Conservation (phyloP, 495 filamentous ascomycete genomes). For the Tetracladium setigerum region DNA sequence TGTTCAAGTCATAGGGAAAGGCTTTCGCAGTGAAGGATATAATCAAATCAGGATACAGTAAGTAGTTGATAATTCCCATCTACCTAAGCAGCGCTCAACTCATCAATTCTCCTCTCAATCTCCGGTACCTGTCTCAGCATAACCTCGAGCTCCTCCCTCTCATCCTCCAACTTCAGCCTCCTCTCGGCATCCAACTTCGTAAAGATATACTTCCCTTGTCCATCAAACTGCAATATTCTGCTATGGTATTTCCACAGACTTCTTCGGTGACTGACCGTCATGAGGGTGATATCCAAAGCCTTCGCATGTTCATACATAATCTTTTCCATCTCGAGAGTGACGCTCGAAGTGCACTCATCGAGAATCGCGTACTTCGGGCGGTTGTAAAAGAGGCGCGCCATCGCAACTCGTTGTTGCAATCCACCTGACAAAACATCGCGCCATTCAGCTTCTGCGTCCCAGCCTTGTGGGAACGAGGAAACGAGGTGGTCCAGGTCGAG, state of each 20-base stretch:
- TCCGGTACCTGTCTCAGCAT: slow-evolving; percentile 79
- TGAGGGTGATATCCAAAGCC: slow-evolving; percentile 79
- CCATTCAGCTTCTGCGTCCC: slow-evolving; percentile 97
- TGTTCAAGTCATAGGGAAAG: too few species aligned
- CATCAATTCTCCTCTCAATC: slow-evolving; percentile 73
- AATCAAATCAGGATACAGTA: too few species aligned
- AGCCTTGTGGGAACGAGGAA: slow-evolving; percentile 66
- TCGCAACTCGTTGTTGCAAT: slow-evolving; percentile 93
- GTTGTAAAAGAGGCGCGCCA: slow-evolving; percentile 96
- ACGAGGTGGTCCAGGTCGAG: slow-evolving; percentile 82
- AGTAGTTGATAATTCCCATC: too few species aligned
- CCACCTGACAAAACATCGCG: slow-evolving; percentile 83
- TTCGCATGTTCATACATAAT: slow-evolving; percentile 98
- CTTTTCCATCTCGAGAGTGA: slow-evolving; percentile 89
- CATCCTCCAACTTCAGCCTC: slow-evolving; percentile 81
- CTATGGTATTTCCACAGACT: slow-evolving; percentile 96
- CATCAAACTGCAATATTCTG: slow-evolving; percentile 93
- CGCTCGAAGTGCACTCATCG: slow-evolving; percentile 91
- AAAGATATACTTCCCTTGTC: slow-evolving; percentile 85
- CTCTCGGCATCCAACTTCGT: slow-evolving; percentile 84
- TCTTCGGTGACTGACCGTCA: slow-evolving; percentile 87
- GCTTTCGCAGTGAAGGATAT: too few species aligned
- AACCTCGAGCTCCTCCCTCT: slow-evolving; percentile 90
- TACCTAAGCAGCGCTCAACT: slow-evolving; percentile 45
- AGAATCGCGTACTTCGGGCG: slow-evolving; percentile 85